Percentiles rank a stretch among this genome's conserved stretches.
phyloP scores from a whole-genome alignment of 1,284 basidiomycete species.

The Lignosus rhinocerotis region DNA sequence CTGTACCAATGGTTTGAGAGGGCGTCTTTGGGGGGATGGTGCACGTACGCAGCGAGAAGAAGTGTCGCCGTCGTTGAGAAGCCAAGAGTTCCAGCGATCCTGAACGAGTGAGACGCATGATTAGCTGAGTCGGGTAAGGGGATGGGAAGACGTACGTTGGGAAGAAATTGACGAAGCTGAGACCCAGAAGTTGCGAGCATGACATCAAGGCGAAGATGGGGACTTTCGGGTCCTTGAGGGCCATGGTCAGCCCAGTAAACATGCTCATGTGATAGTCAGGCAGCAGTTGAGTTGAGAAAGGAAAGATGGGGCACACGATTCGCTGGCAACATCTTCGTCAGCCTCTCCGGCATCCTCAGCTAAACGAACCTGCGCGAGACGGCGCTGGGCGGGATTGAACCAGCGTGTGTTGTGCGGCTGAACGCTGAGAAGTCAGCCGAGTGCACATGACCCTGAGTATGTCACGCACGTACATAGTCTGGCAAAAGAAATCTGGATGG shows the following conservation, averaged over 20 bases:
- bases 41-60: constrained; percentile 60
- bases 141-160: constrained; percentile 50
- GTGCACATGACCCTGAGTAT: background rate
- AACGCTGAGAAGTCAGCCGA: background rate
- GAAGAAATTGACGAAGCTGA: constrained; percentile 77
- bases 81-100: constrained; percentile 65
- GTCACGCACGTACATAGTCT: constrained; percentile 47
- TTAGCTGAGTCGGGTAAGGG: background rate
- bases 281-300: background rate
- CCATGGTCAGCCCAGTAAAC: constrained; percentile 54
- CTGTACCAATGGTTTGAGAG: constrained; percentile 32
- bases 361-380: constrained; percentile 70
- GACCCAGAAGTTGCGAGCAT: constrained; percentile 53
- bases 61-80: constrained; percentile 61
- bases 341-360: constrained; percentile 78
- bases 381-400: constrained; percentile 56
- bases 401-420: constrained; percentile 70
- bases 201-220: constrained; percentile 57
- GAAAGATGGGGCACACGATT: constrained; percentile 45
- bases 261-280: constrained; percentile 37
- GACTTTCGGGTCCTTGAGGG: constrained; percentile 64
- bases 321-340: constrained; percentile 54
- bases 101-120: constrained; percentile 25
- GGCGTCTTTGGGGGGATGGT: background rate
- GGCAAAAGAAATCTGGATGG: constrained; percentile 41